Conservation (phyloP, 768 basidiomycete genomes). For the Sistotremastrum niveocremeum region DNA sequence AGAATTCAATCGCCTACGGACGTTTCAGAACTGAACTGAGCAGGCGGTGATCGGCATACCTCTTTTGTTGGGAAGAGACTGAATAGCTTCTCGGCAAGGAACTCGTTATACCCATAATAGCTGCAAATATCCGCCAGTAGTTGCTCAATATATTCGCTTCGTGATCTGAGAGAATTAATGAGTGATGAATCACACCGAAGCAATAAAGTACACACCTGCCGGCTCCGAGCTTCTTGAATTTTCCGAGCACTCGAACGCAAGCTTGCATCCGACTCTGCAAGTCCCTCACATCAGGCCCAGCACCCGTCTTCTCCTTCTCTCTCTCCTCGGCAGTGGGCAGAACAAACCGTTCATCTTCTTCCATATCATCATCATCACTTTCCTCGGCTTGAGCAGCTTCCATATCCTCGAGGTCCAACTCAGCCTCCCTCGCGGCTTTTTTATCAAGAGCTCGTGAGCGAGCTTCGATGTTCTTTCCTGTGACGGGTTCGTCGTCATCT, state of each 20-base stretch:
- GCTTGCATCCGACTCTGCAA: slow-evolving; percentile 73
- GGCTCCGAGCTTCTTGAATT: slow-evolving; percentile 55
- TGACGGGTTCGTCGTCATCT: slow-evolving; percentile 39
- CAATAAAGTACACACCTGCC: slow-evolving; percentile 39
- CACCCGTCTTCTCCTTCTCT: slow-evolving; percentile 54
- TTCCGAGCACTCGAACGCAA: slow-evolving; percentile 56
- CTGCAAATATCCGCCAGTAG: slow-evolving; percentile 79
- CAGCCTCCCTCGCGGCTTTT: slow-evolving; percentile 50
- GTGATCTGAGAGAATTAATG: slow-evolving; percentile 38
- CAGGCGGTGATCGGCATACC: slow-evolving; percentile 29
- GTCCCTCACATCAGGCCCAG: slow-evolving; percentile 57
- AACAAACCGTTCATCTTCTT: slow-evolving; percentile 38
- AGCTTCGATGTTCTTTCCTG: slow-evolving; percentile 71
- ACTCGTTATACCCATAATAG: slow-evolving; percentile 97
- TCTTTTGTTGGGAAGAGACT: slow-evolving; percentile 86
- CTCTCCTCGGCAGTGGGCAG: slow-evolving; percentile 61
- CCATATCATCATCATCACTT: slow-evolving; percentile 34
- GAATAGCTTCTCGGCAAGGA: slow-evolving; percentile 89
- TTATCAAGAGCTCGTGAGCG: slow-evolving; percentile 68
- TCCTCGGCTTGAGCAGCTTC: slow-evolving; percentile 35
- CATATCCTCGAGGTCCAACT: slow-evolving; percentile 53
- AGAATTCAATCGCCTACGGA: slow-evolving; percentile 85
- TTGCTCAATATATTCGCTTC: slow-evolving; percentile 84
- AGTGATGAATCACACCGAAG: slow-evolving; percentile 2
- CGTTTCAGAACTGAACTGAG: not conserved